Percentiles rank a stretch among this genome's conserved stretches.
Conservation (phyloP, 345 rosid species). For the Melaleuca quinquenervia region DNA sequence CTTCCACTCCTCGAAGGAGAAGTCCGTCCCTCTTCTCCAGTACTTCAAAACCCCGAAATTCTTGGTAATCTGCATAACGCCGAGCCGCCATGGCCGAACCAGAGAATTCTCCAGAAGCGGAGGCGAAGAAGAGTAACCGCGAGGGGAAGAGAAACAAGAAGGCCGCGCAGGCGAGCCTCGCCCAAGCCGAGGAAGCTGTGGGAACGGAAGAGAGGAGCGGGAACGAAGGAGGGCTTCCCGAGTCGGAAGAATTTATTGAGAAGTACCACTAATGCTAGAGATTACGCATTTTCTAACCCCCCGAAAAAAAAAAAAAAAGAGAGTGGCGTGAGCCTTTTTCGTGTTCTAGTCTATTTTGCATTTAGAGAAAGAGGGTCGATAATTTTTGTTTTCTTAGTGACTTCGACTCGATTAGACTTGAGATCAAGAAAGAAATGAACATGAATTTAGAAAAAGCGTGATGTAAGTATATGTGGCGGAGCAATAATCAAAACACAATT, state of each 20-base stretch:
- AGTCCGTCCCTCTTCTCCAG: not conserved
- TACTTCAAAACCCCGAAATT: not conserved
- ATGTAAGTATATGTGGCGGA: not conserved
- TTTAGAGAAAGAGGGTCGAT: not conserved
- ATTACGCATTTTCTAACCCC: not conserved
- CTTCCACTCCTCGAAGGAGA: not conserved
- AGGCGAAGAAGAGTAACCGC: not conserved
- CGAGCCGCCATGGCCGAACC: not conserved
- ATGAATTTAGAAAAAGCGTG: not conserved
- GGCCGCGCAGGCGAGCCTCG: not conserved
- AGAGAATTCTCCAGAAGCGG: not conserved
- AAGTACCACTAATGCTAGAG: not conserved
- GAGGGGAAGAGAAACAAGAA: conserved; percentile 1
- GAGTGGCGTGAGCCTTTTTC: not conserved
- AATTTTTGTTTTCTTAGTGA: not conserved
- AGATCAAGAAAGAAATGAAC: no score
- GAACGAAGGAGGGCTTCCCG: not conserved
- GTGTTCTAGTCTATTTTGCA: not conserved
- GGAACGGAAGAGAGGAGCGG: not conserved
- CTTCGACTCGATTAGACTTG: no score
- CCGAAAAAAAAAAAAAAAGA: not conserved
- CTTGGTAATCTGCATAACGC: not conserved
- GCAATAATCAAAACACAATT: not conserved
- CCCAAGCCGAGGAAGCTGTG: not conserved
- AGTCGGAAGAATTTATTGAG: not conserved